Evolutionary conservation across 139 green algal species (phyloP), one percentile per base, ranked within the genome.

Genomic region (Volvox africanus): DNA sequence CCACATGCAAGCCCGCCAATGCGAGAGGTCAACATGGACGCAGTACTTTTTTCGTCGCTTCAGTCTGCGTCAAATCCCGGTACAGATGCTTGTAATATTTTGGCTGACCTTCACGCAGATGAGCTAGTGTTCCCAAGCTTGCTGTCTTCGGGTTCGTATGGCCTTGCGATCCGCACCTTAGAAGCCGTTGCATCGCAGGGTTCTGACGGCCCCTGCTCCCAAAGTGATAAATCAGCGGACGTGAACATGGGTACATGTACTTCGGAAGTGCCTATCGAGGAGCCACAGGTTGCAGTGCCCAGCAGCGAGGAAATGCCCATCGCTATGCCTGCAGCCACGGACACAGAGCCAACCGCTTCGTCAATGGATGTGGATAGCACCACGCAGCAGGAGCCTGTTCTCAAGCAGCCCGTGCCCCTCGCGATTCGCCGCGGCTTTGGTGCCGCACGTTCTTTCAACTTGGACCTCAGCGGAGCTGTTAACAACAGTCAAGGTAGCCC

Each of bases 91-190:
- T 35, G n/a, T 19, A 62, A 88, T 14, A 12, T 19, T 11, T 61
- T 62, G 6, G 21, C 32, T 22, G 82, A 30, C 9, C 62, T 2
- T 0, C 22, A 78, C 6, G 62, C 22, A 1, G 2, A 6, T 5
- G 84, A 89, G 68, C 84, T 89, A 28, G 84, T 89, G 18, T 89
- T 89, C 68, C 84, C 84, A 33, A 82, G 68, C 84, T 68, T 89
- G 12, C 14, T 36, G 33, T 44, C 75, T 13, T 80, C 68, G 9
- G 68, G 30, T 26, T 26, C 30, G 68, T 9, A 22, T 33, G 68
- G 68, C 9, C 14, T 13, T 21, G 68, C 17, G 17, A 26, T 26
- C 9, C 68, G 30, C 17, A 14, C 68, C 18, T 24, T 77, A 26
- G 68, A 77, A 50, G 76, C 76, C 20, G 76, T 33, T 18, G 30